Evolutionary conservation across 176 grass and related monocot genomes (phyloP).

Genomic region (Tuctoria greenei): DNA sequence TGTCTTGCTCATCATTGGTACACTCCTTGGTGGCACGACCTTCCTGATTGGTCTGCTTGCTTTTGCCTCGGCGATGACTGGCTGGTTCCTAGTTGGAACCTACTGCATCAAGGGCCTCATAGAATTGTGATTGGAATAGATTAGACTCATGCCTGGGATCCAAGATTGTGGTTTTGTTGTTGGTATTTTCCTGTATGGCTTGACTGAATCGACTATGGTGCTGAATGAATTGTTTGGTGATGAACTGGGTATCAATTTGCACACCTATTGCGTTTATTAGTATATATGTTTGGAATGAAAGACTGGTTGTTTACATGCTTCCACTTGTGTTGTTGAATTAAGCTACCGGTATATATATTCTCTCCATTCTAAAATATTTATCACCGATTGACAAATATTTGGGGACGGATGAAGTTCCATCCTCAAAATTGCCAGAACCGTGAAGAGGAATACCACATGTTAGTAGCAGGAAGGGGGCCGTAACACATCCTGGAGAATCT

Average conservation of each 20-base stretch:
- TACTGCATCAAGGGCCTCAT: conserved; percentile 84
- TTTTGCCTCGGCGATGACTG: conserved; percentile 43
- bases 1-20: conserved; percentile 45
- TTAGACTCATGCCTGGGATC: neutral
- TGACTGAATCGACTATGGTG: neutral
- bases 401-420: too few species aligned
- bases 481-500: neutral
- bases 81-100: conserved; percentile 83
- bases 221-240: neutral
- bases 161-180: neutral
- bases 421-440: conserved; percentile 32
- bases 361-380: too few species aligned
- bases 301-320: neutral
- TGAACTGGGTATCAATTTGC: neutral
- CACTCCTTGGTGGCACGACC: conserved; percentile 45
- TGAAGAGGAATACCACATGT: conserved; percentile 23
- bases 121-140: conserved; percentile 51
- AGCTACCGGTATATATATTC: too few species aligned
- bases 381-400: too few species aligned
- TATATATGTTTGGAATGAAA: neutral
- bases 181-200: neutral
- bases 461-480: neutral
- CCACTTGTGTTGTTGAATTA: neutral
- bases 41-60: conserved; percentile 59
- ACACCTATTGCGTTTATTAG: neutral